A percentile compares a stretch with the other conserved stretches of the same genome.
Conservation (phyloP, 495 filamentous ascomycete genomes). For the Penicillium pancosmium region DNA sequence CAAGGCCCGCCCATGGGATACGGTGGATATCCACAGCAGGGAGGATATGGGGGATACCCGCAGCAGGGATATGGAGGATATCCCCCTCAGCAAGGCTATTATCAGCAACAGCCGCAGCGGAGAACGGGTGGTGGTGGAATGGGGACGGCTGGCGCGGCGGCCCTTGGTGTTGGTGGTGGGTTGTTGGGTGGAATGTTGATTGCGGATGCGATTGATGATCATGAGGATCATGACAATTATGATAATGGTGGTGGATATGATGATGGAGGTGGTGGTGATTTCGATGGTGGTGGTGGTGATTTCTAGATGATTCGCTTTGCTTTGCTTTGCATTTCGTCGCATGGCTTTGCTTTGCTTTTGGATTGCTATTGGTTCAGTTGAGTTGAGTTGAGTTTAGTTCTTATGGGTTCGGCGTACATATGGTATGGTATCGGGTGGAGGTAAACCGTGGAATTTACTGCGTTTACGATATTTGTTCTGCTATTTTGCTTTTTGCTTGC, state of each 20-base stretch:
- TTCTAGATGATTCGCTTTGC: conserved; percentile 23
- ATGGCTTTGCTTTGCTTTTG: conserved; percentile 8
- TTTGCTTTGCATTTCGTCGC: neutral
- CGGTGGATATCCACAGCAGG: conserved; percentile 22
- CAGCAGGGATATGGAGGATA: conserved; percentile 46
- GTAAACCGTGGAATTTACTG: neutral
- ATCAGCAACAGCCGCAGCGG: conserved; percentile 37
- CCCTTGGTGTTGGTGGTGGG: conserved; percentile 76
- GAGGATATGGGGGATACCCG: conserved; percentile 36
- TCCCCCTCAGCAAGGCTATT: conserved; percentile 39
- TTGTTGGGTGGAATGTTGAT: conserved; percentile 71
- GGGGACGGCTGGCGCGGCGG: conserved; percentile 69
- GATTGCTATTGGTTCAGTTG: too few species aligned
- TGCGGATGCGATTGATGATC: conserved; percentile 53
- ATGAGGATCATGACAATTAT: conserved; percentile 50
- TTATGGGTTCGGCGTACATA: too few species aligned
- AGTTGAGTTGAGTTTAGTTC: too few species aligned
- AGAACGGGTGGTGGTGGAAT: conserved; percentile 51
- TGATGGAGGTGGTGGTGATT: conserved; percentile 45
- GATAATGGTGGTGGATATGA: conserved; percentile 45
- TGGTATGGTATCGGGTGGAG: too few species aligned
- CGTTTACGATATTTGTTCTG: neutral
- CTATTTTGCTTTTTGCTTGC: neutral
- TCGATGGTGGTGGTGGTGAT: conserved; percentile 47
- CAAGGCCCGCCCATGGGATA: too few species aligned